Conservation (phyloP, 129 eudicot genomes). For the Flaveria ramosissima region DNA sequence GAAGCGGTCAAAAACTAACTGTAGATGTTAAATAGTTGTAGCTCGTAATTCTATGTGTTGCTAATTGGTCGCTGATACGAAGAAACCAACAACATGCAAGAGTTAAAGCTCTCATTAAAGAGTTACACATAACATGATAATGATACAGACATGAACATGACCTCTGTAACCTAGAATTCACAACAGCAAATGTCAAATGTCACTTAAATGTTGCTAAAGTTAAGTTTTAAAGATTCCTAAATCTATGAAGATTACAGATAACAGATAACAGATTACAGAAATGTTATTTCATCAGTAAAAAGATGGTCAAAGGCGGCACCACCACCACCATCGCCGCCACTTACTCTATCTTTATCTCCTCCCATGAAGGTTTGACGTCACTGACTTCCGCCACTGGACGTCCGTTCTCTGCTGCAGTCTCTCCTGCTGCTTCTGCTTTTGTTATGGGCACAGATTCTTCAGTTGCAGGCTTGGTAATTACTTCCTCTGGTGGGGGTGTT, state of each 20-base stretch:
- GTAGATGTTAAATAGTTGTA: not conserved
- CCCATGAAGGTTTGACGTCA: conserved; percentile 42
- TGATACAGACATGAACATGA: conserved; percentile 38
- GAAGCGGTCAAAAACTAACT: not conserved
- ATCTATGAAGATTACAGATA: conserved; percentile 34
- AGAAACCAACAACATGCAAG: conserved; percentile 8
- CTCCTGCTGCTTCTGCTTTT: conserved; percentile 1
- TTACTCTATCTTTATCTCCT: conserved; percentile 42
- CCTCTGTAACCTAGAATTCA: conserved; percentile 41
- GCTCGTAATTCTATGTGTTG: no score
- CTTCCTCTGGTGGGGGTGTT: conserved; percentile 18
- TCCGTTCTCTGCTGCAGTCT: conserved; percentile 43
- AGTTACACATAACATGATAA: not conserved
- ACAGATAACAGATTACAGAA: conserved; percentile 34
- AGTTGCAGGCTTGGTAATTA: conserved; percentile 22
- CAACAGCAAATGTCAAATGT: conserved; percentile 30
- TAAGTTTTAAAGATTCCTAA: conserved; percentile 37
- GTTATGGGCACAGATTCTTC: conserved; percentile 39
- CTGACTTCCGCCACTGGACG: conserved; percentile 17
- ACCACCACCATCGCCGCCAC: conserved; percentile 23
- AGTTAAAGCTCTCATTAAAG: conserved; percentile 10
- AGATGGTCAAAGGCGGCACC: conserved; percentile 18
- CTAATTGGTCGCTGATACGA: no score
- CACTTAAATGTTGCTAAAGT: conserved; percentile 32
- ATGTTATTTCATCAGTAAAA: conserved; percentile 33